Conservation (phyloP, 1,284 basidiomycete genomes). For the Sphagnurus paluster region DNA sequence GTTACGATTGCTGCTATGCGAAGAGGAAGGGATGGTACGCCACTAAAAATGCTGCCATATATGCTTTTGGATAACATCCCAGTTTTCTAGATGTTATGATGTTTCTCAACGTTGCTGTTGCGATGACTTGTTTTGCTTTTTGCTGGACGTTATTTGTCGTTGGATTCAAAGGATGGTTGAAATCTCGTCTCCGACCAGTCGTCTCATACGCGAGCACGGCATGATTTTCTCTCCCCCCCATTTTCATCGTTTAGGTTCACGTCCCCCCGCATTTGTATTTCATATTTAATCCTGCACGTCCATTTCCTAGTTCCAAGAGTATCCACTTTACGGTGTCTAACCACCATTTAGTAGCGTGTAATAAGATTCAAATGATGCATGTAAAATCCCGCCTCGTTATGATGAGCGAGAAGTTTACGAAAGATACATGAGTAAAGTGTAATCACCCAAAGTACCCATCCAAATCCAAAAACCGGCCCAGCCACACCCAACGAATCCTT, state of each 20-base stretch:
- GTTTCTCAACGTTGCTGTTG: conserved; percentile 79
- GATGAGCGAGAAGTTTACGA: conserved; percentile 3
- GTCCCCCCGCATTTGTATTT: conserved; percentile 8
- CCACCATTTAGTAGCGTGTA: conserved; percentile 5
- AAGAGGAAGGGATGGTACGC: conserved; percentile 79
- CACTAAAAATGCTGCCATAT: conserved; percentile 8
- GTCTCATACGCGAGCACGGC: conserved; percentile 49
- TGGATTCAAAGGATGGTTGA: conserved; percentile 78
- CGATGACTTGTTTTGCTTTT: conserved; percentile 81
- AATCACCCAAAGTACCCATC: conserved; percentile 83
- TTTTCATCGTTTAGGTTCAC: background rate
- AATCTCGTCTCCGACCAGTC: conserved; percentile 42
- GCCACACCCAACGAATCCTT: conserved; percentile 86
- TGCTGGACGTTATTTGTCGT: conserved; percentile 78
- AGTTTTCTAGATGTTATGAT: conserved; percentile 71
- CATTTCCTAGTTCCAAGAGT: conserved; percentile 5
- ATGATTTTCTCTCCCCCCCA: conserved; percentile 20
- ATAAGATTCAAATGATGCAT: too few species aligned
- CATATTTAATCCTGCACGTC: background rate
- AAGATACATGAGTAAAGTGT: conserved; percentile 40
- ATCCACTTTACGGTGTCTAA: too few species aligned
- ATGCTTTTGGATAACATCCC: background rate
- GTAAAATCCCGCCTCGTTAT: too few species aligned
- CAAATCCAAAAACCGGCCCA: conserved; percentile 90
- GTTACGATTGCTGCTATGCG: conserved; percentile 92